These are phyloP conservation scores for Gonapodya prolifera DNA, from an alignment of 192 early-diverging fungal species.

Conservation along the genomic window DNA sequence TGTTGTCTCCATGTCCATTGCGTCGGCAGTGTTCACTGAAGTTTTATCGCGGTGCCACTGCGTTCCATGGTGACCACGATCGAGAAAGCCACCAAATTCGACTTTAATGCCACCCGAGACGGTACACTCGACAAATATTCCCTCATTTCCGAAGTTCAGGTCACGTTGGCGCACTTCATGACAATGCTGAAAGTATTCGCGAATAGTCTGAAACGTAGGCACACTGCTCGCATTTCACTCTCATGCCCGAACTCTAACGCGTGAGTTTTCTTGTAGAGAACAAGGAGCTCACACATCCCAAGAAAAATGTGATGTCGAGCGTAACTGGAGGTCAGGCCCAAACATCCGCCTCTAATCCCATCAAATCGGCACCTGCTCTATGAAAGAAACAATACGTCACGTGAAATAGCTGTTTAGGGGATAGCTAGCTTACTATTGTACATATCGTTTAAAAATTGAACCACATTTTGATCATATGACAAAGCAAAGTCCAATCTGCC, in stretches of 20 bases:
- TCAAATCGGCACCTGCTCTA: too few relatives aligned
- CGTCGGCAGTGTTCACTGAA: neutral
- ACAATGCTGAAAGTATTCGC: neutral
- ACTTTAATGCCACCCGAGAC: neutral
- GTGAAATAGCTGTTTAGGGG: too few relatives aligned
- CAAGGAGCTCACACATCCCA: neutral
- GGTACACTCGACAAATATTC: neutral
- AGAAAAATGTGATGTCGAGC: too few relatives aligned
- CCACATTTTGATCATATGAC: too few relatives aligned
- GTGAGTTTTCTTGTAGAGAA: neutral
- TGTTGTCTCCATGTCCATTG: neutral
- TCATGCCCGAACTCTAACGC: neutral
- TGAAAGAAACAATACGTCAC: too few relatives aligned
- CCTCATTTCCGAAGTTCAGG: neutral
- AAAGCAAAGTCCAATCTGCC: too few relatives aligned
- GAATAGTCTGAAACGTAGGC: neutral
- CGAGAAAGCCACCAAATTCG: neutral
- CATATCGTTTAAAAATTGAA: too few relatives aligned
- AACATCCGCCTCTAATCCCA: too few relatives aligned
- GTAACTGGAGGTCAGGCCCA: too few relatives aligned
- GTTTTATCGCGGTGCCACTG: neutral
- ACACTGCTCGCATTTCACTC: neutral
- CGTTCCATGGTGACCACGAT: neutral
- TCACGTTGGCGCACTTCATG: neutral
- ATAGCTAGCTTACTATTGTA: too few relatives aligned